A percentile compares a stretch with the other conserved stretches of the same genome.
Evolutionary conservation across 352 stramenopile genomes (phyloP).

Genomic region (Discostella stelligera): DNA sequence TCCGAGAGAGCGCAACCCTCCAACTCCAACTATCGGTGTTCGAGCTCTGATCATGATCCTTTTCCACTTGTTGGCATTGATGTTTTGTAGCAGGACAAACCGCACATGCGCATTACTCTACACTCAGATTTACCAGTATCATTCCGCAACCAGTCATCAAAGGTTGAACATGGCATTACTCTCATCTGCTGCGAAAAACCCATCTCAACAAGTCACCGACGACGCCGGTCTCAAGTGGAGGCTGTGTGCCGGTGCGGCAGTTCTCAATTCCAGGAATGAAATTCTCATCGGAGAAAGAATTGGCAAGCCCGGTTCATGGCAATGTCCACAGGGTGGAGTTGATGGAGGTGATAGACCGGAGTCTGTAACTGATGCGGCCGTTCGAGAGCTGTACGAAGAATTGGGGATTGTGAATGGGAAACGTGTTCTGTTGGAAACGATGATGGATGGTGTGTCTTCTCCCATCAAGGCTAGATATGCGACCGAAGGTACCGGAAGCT

Average conservation of each 20-base stretch:
- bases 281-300: constrained; percentile 56
- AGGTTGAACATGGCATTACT: constrained; percentile 4
- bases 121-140: background rate
- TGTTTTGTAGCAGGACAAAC: background rate
- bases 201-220: constrained; percentile 24
- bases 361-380: constrained; percentile 50
- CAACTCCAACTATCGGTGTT: too few relatives aligned
- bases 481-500: constrained; percentile 50
- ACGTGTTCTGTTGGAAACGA: constrained; percentile 46
- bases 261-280: constrained; percentile 63
- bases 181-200: background rate
- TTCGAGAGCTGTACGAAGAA: constrained; percentile 60
- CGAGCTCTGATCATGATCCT: too few relatives aligned
- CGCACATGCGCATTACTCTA: background rate
- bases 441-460: background rate
- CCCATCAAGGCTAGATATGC: constrained; percentile 45
- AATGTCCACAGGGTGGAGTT: constrained; percentile 60
- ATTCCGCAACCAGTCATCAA: background rate
- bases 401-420: constrained; percentile 40
- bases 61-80: background rate
- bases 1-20: too few relatives aligned
- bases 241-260: constrained; percentile 50
- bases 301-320: constrained; percentile 43
- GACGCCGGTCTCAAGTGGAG: constrained; percentile 46
- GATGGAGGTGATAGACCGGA: constrained; percentile 41